Base-by-base conservation (phyloP, 2,329 filamentous ascomycete species). In the Phialophora macrospora region DNA sequence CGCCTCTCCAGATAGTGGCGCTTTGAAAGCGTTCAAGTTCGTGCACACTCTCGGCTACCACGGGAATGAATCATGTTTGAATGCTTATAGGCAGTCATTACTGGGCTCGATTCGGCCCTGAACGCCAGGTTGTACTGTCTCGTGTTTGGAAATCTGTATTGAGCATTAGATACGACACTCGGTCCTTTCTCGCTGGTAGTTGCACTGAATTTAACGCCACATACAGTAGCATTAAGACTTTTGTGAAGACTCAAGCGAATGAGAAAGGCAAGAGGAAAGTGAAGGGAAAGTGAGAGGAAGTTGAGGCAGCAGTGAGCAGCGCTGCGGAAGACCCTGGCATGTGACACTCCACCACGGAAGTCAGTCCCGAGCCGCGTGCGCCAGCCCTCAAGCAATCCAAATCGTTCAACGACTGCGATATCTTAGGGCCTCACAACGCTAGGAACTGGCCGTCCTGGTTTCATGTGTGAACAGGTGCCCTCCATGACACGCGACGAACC, bases 401-500 rank as follows among this genome's bases (percentile, higher is more conserved):
- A 9, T 51, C 24, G 9, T 17, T 51, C 20, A 22, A 51, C 48
- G 24, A 51, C 9, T 14, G 20, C 48, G 2, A 51, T 22, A 17
- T 28, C n/a, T 22, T 44, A 60, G 54, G 58, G 58, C 44, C 38
- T 52, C 48, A 12, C 7, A 12, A 49, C 12, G 24, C 38, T 49
- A 30, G 44, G 46, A 28, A 20, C 11, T 28, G 41, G 26, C 26
- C n/a, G 1, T 14, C 20, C 24, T 20, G 30, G 6, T 22, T 22
- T 20, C 17, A 24, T 8, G 4, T 34, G 4, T 6, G 28, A 22
- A 51, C 11, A 22, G 9, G n/a, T 28, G n/a, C n/a, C 44, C 60
- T 44, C 22, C 57, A 72, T 72, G 70, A 46, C 69, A n/a, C 63
- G 57, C 70, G 78, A 84, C 62, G 80, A 85, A 72, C 83, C 85